Conservation (phyloP, 2,329 filamentous ascomycete species). For the Talaromyces atroroseus region DNA sequence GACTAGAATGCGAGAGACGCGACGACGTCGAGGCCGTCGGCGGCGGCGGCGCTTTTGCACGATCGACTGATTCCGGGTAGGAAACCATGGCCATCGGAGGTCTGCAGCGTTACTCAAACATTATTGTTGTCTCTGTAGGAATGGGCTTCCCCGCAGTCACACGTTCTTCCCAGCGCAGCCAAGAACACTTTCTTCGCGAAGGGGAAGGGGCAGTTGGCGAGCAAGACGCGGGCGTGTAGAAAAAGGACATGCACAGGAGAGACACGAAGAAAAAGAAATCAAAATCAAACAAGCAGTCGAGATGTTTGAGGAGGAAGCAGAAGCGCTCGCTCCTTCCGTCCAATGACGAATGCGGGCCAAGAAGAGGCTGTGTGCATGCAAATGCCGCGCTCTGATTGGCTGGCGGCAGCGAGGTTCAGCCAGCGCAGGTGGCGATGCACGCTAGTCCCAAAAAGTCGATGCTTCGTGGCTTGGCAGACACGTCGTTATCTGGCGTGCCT, state of each 20-base stretch:
- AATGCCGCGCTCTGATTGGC: neutral
- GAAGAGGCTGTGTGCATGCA: slow-evolving; percentile 4
- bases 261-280: neutral
- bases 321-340: neutral
- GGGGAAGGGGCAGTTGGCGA: neutral
- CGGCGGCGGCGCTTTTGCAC: slow-evolving; percentile 55
- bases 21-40: slow-evolving; percentile 62
- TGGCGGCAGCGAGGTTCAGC: neutral
- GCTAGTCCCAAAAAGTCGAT: neutral
- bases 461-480: no score
- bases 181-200: neutral
- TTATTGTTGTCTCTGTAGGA: neutral
- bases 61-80: slow-evolving; percentile 44
- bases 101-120: slow-evolving; percentile 11
- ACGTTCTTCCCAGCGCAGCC: neutral
- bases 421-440: slow-evolving; percentile 3
- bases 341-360: neutral
- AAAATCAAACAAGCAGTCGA: no score
- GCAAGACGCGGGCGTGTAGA: neutral
- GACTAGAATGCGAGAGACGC: slow-evolving; percentile 55
- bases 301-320: no score
- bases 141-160: slow-evolving; percentile 5
- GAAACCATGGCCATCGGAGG: slow-evolving; percentile 30
- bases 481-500: no score
- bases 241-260: neutral